phyloP scores from a whole-genome alignment of 306 rosid genomes.

The Phaseolus lunatus region DNA sequence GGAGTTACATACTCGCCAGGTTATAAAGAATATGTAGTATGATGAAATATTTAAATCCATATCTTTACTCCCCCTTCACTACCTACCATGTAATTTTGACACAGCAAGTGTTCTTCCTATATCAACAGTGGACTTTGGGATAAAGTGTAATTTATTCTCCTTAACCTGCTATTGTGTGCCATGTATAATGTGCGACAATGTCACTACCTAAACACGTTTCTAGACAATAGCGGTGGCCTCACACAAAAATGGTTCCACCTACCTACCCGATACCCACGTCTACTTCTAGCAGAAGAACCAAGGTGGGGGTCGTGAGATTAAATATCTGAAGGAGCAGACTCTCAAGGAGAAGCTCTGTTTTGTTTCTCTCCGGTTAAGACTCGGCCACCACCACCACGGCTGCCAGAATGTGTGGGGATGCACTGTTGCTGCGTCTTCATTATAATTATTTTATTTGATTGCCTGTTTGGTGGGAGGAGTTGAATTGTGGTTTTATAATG shows the following conservation, averaged over 20 bases:
- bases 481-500: neutral
- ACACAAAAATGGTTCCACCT: conserved; percentile 66
- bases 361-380: no score
- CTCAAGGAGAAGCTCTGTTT: no score
- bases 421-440: neutral
- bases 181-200: neutral
- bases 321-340: no score
- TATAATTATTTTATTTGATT: neutral
- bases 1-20: conserved; percentile 23
- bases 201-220: conserved; percentile 11
- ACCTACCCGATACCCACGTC: no score
- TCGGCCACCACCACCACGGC: no score
- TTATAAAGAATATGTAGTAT: neutral
- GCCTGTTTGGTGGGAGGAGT: conserved; percentile 15
- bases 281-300: no score
- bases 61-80: neutral
- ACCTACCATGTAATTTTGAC: conserved; percentile 32
- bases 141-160: neutral
- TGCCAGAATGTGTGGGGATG: no score
- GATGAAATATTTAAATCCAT: neutral
- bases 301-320: neutral
- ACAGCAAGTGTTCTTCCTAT: neutral
- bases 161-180: no score
- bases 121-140: neutral
- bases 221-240: conserved; percentile 72